These are phyloP conservation scores for Phalaenopsis equestris DNA, from an alignment of 106 monocot species.

Conservation along the genomic window DNA sequence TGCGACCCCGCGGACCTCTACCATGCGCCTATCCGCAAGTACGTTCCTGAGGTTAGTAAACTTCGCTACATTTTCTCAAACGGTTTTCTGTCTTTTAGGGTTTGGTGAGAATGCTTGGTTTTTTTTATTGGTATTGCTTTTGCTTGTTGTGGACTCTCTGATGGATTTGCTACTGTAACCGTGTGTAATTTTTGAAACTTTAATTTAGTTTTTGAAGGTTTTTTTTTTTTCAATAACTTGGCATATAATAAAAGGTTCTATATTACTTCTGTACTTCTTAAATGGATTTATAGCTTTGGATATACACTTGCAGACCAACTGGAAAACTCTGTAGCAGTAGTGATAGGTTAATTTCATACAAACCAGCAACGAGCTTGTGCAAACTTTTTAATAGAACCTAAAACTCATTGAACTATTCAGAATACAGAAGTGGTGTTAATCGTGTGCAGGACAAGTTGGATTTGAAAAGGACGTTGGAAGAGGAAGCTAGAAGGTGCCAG, in stretches of 20 bases:
- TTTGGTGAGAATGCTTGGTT: background rate
- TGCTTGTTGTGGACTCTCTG: background rate
- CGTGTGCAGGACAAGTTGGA: slow-evolving; percentile 76
- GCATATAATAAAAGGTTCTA: background rate
- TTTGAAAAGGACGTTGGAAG: slow-evolving; percentile 83
- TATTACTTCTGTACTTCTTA: background rate
- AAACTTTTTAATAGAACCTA: background rate
- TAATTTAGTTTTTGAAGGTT: background rate
- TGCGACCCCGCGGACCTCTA: slow-evolving; percentile 87
- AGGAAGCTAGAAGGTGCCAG: slow-evolving; percentile 86
- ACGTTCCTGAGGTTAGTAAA: slow-evolving; percentile 62
- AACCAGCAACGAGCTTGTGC: background rate
- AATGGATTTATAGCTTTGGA: background rate
- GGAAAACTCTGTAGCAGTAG: background rate
- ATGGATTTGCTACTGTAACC: background rate
- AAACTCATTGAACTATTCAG: background rate
- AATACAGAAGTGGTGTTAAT: background rate
- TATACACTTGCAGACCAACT: background rate
- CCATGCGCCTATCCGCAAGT: slow-evolving; percentile 77
- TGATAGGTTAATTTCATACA: background rate
- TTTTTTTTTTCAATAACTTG: background rate
- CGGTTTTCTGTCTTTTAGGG: background rate
- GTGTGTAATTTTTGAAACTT: too few relatives aligned
- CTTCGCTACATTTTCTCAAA: background rate
- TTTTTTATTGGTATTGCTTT: background rate